These are phyloP conservation scores for Vitis cinerea DNA, from an alignment of 164 flowering plant genomes.

Conservation along the genomic window DNA sequence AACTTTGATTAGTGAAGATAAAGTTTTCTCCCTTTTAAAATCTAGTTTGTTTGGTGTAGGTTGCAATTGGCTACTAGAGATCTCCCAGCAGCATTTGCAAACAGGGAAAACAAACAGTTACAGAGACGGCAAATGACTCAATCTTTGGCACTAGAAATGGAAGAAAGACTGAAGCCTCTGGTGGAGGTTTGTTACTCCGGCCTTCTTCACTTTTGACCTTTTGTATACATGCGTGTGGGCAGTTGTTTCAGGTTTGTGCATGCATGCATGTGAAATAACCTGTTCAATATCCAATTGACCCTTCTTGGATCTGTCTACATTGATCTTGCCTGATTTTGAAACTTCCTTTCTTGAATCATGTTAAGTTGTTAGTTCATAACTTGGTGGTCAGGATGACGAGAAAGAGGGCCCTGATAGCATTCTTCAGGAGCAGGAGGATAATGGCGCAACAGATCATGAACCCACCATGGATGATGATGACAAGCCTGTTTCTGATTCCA, in stretches of 20 bases:
- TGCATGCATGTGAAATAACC: not conserved
- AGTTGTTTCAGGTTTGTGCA: not conserved
- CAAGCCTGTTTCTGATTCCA: slow-evolving; percentile 13
- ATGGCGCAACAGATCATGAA: slow-evolving; percentile 17
- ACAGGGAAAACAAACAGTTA: slow-evolving; percentile 39
- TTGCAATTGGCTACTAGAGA: slow-evolving; percentile 52
- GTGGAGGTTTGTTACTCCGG: slow-evolving; percentile 37
- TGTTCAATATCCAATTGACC: no score
- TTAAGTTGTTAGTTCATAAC: slow-evolving; percentile 3
- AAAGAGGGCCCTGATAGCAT: slow-evolving; percentile 13
- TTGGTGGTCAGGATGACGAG: slow-evolving; percentile 42
- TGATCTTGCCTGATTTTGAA: slow-evolving; percentile 3
- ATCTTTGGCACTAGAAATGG: slow-evolving; percentile 54
- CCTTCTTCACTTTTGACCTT: not conserved
- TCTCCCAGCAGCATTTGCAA: slow-evolving; percentile 56
- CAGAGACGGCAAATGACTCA: slow-evolving; percentile 31
- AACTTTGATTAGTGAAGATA: no score
- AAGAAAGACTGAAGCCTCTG: slow-evolving; percentile 25
- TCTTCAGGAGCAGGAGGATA: slow-evolving; percentile 22
- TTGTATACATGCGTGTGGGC: not conserved
- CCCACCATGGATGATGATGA: slow-evolving; percentile 17
- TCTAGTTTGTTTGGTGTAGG: slow-evolving; percentile 36
- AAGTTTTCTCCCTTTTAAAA: not conserved
- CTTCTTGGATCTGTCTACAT: not conserved
- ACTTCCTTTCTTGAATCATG: not conserved